Evolutionary conservation across 306 rosid species (phyloP).

Genomic region (Cyclanthera cordifolia): DNA sequence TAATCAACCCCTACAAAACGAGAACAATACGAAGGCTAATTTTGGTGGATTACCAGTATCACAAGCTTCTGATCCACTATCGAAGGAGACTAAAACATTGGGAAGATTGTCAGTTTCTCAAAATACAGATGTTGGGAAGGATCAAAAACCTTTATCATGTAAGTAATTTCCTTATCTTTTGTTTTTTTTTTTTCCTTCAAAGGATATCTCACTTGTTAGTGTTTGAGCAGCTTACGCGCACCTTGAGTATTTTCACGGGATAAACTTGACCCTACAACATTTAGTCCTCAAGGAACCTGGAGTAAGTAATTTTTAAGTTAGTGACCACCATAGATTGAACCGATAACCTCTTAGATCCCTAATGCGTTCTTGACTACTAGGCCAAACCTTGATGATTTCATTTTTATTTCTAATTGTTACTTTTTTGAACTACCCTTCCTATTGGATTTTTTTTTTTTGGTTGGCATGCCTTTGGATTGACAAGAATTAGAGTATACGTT

Average conservation of each 20-base stretch:
- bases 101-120: conserved; percentile 90
- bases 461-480: background rate
- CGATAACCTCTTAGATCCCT: too few relatives aligned
- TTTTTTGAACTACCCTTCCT: conserved; percentile 16
- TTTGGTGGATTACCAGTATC: conserved; percentile 47
- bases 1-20: conserved; percentile 48
- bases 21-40: conserved; percentile 49
- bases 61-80: conserved; percentile 64
- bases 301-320: too few relatives aligned
- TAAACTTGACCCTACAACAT: too few relatives aligned
- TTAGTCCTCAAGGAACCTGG: too few relatives aligned
- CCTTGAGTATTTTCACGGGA: too few relatives aligned
- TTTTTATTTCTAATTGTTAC: background rate
- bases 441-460: conserved; percentile 4
- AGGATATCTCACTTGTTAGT: background rate
- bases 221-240: too few relatives aligned
- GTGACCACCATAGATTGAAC: too few relatives aligned
- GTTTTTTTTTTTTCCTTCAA: conserved; percentile 15
- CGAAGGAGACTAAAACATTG: conserved; percentile 71
- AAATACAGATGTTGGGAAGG: conserved; percentile 71
- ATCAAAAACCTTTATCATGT: conserved; percentile 68
- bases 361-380: too few relatives aligned
- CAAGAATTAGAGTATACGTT: conserved; percentile 3
- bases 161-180: conserved; percentile 22
- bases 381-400: background rate